Evolutionary conservation across 2,329 filamentous ascomycete species (phyloP), one percentile per base, ranked within the genome.

Genomic region (Microcyclospora pomicola): DNA sequence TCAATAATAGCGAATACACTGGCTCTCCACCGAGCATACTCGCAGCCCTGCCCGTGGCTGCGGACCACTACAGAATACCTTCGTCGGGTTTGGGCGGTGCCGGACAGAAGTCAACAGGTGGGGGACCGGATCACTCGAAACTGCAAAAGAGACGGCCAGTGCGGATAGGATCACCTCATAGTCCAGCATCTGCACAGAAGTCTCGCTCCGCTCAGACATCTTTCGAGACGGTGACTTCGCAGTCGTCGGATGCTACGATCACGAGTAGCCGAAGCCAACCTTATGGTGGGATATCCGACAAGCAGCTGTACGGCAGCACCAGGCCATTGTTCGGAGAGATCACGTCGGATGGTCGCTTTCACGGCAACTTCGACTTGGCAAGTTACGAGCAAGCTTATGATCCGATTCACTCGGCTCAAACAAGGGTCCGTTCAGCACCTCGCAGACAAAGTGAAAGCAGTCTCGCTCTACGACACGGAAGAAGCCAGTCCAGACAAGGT

Each of bases 281-380:
- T 14, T 46, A 49, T 28, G 39, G 45, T 27, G 48, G 44, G 28
- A 42, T 47, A 9, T 37, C 30, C 33, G 49, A 46, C 37, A 44
- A 45, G 14, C 35, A 31, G 14, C 37, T 42, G 9, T 46, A 48
- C 24, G 24, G 30, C n/a, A 42, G 30, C 24, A 33, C 49, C 9
- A 69, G 69, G 43, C 72, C 82, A 28, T 62, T 87, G 14, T 88
- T 88, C 61, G 82, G 82, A 29, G 83, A 87, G 58, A 71, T 87
- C 47, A 62, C 76, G 19, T 69, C 74, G n/a, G 66, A 74, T 29
- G 68, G 54, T 74, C 47, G 67, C 66, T 49, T 66, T 72, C 54
- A 54, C 40, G 54, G 53, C 34, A 55, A 58, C 38, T 56, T 56
- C 35, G 47, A 48, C 12, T 37, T 55, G 16, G 45, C 46, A 27